Percentiles rank a stretch among this genome's conserved stretches.
Conservation (phyloP, 2,329 filamentous ascomycete genomes). For the Fusarium sublunatum region DNA sequence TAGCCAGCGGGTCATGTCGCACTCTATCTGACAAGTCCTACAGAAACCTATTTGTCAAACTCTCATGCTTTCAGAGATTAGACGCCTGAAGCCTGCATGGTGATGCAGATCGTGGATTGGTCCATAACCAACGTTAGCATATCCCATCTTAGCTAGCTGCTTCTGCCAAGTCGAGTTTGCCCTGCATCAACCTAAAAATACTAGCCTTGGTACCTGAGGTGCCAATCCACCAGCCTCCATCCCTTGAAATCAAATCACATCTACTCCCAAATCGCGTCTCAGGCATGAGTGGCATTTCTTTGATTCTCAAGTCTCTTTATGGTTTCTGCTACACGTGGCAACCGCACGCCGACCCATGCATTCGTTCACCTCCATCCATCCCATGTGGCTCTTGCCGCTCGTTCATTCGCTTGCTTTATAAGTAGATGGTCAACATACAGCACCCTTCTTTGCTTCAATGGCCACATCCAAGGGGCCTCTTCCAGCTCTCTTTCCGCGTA, state of each 20-base stretch:
- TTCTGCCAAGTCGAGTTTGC: neutral
- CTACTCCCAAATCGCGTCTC: neutral
- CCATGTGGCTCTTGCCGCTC: conserved; percentile 36
- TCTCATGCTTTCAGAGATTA: conserved; percentile 10
- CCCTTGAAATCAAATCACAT: conserved; percentile 2
- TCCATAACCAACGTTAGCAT: neutral
- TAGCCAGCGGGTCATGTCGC: conserved; percentile 13
- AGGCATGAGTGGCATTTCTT: conserved; percentile 42
- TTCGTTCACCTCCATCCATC: conserved; percentile 35
- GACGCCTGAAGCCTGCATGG: conserved; percentile 3
- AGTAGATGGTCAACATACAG: conserved; percentile 13
- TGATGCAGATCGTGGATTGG: conserved; percentile 5
- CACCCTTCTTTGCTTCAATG: conserved; percentile 29
- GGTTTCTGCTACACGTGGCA: conserved; percentile 46
- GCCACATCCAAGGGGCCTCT: conserved; percentile 33
- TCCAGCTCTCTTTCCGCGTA: conserved; percentile 25
- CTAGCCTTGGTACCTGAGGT: neutral
- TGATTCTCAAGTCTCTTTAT: conserved; percentile 46
- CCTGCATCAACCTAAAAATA: neutral
- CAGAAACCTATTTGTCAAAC: neutral
- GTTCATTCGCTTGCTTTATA: conserved; percentile 38
- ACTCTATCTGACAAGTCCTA: conserved; percentile 6
- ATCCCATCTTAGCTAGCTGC: neutral
- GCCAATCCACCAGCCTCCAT: conserved; percentile 7
- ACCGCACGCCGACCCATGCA: conserved; percentile 41